Conservation (phyloP, 1,139 yeast genomes). For the Hyphopichia buzzinii region DNA sequence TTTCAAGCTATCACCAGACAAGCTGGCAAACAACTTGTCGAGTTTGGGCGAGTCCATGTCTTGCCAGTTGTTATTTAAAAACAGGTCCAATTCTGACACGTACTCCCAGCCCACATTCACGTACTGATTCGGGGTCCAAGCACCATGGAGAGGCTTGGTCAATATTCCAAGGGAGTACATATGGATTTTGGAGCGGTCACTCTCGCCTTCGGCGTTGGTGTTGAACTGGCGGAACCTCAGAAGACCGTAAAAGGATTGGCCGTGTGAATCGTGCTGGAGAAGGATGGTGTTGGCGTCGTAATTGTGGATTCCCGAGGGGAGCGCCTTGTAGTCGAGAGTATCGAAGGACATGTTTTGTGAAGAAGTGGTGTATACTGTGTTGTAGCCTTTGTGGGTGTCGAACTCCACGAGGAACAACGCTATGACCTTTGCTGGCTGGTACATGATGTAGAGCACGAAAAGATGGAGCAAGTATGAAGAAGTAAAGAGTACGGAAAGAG, state of each 20-base stretch:
- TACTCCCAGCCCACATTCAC: conserved; percentile 58
- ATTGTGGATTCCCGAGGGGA: conserved; percentile 86
- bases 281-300: conserved; percentile 45
- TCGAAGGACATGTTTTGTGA: conserved; percentile 20
- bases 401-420: conserved; percentile 62
- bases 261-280: conserved; percentile 27
- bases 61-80: conserved; percentile 38
- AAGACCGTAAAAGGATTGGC: conserved; percentile 36
- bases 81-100: conserved; percentile 40
- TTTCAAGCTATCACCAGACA: neutral
- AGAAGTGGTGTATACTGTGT: conserved; percentile 50
- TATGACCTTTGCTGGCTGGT: neutral
- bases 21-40: neutral
- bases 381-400: conserved; percentile 62
- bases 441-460: too few species aligned
- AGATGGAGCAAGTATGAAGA: too few species aligned
- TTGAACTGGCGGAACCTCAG: conserved; percentile 33
- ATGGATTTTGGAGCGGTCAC: conserved; percentile 52
- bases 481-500: too few species aligned
- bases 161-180: conserved; percentile 67
- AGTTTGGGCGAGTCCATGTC: neutral
- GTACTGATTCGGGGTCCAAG: conserved; percentile 33
- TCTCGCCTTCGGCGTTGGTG: conserved; percentile 13
- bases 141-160: conserved; percentile 34
- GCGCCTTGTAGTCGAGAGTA: conserved; percentile 65